Evolutionary conservation across 2,329 filamentous ascomycete species (phyloP), one percentile per base, ranked within the genome.

Genomic region (Beauveria rudraprayagi): DNA sequence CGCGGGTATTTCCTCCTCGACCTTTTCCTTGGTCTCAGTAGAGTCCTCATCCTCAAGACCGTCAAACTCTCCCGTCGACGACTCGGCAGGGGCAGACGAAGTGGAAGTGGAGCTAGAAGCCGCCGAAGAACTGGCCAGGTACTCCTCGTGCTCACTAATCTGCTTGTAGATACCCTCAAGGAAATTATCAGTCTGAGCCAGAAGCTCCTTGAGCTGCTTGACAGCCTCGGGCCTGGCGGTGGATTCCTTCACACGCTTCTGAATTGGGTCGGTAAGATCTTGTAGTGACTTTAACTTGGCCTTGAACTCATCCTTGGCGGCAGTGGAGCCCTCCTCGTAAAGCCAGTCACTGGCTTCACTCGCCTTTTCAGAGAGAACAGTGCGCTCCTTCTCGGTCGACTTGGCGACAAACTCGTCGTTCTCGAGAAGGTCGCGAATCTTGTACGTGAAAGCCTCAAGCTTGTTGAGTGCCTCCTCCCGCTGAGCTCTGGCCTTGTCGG

Each of bases 401-500:
- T 82, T 84, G 14, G 81, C 80, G 57, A 89, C 78, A 71, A 97
- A 97, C 1, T 81, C 80, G 53, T 90, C 86, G 63, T 88, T 87
- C 47, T 91, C 88, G 2, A 97, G 80, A 50, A 96, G 81, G 72
- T 97, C 92, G 28, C 92, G 87, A 30, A 90, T 84, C 69, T 86
- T 88, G 80, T 99, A 99, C 16, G 93, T 96, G 74, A 89, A 97
- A 14, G 83, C 88, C 75, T 99, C 94, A n/a, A 99, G 84, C 65
- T 90, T 88, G 75, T 97, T 99, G 61, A 97, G 79, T 1, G 90
- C 85, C 72, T 97, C 93, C 71, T 97, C 92, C 37, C 92, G 86
- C 62, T 86, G 79, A 41, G 86, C 76, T 56, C 92, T 89, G 30
- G 88, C 85, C 66, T 83, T 84, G 74, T 99, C 94, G 2, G 93